A percentile compares a stretch with the other conserved stretches of the same genome.
These are phyloP conservation scores for Ophiostoma himal-ulmi DNA, from an alignment of 2,329 filamentous ascomycete genomes.

Conservation along the genomic window DNA sequence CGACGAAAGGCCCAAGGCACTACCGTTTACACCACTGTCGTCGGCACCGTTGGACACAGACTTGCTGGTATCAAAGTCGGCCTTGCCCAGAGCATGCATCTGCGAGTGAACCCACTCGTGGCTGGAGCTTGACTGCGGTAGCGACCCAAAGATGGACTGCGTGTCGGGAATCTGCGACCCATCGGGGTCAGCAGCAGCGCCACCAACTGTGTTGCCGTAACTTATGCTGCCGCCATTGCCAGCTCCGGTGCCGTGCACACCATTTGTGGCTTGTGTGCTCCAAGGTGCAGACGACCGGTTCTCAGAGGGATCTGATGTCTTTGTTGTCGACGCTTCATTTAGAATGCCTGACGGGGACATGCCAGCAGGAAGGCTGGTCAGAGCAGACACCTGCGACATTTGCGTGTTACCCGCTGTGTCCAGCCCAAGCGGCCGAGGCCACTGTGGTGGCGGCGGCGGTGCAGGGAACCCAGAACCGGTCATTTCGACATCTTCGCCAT, in stretches of 20 bases:
- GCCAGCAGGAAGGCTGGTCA: conserved; percentile 53
- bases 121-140: conserved; percentile 39
- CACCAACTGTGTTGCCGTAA: neutral
- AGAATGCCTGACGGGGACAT: conserved; percentile 54
- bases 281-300: conserved; percentile 53
- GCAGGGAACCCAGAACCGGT: conserved; percentile 44
- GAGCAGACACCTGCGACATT: conserved; percentile 58
- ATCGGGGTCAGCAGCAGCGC: conserved; percentile 32
- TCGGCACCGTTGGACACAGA: neutral
- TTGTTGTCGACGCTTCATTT: conserved; percentile 93
- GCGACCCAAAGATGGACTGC: conserved; percentile 34
- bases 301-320: conserved; percentile 68
- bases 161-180: conserved; percentile 51
- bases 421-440: conserved; percentile 33
- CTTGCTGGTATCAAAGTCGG: conserved; percentile 30
- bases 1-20: neutral
- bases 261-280: conserved; percentile 69
- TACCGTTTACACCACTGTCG: neutral
- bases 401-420: conserved; percentile 47
- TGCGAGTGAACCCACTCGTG: conserved; percentile 58
- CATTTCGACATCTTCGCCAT: conserved; percentile 58
- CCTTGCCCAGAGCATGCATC: conserved; percentile 42
- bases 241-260: conserved; percentile 40
- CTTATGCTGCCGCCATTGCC: neutral
- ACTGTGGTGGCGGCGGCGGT: conserved; percentile 38